Evolutionary conservation across 1,139 yeast genomes (phyloP), one percentile per base, ranked within the genome.

Genomic region (Hansenula lynferdii): DNA sequence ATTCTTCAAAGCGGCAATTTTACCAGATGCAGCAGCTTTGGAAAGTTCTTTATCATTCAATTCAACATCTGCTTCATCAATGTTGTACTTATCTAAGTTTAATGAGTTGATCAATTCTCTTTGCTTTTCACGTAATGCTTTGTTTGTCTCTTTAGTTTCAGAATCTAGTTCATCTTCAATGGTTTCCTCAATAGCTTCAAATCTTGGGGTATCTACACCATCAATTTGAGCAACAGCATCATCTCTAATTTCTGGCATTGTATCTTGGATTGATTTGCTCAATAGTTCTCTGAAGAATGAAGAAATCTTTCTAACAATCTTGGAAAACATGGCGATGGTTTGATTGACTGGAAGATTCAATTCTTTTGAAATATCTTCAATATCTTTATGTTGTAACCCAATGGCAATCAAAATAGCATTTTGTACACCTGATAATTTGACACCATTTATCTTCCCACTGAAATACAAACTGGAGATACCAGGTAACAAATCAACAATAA

Each of bases 321-420:
- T 94, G 38, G 96, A 87, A 66, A 92, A 92, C 97, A 94, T 92
- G 5, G 98, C 98, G 75, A 92, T 79, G 3, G 90, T 75, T 66
- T 94, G 99, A 53, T 81, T 87, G 7, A 85, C 69, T 19, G 96
- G 96, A 48, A 92, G 70, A 51, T 84, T 83, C 56, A 92, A 72
- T 59, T 92, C 99, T 40, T 68, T 72, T 22, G 95, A 72, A 34
- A 92, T 76, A 30, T 72, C 76, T 51, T 90, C 97, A 51, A 92
- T 75, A 43, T 77, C 80, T 65, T 92, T 92, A 64, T 80, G 94
- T 62, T 92, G 99, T 48, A 92, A 71, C 28, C 98, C 98, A 60
- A 90, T 78, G n/a, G 96, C 96, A 42, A 94, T 75, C 41, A 94
- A 69, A 48, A 94, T 90, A 9, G 97, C 95, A 35, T 86, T 73